Base-by-base conservation (phyloP, 1,139 yeast genomes). In the Scheffersomyces titani region DNA sequence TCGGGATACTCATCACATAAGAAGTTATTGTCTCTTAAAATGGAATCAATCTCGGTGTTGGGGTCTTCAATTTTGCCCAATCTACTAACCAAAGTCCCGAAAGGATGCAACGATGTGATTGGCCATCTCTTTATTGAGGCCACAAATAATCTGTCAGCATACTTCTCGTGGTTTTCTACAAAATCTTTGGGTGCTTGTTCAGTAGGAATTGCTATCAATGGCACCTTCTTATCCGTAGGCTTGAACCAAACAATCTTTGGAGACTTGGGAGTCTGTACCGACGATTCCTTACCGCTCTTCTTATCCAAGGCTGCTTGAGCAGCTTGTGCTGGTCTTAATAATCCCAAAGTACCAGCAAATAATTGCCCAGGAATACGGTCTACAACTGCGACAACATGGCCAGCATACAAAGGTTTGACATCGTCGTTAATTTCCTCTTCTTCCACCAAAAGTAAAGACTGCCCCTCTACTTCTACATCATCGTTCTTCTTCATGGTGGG, bases 81-180 rank as follows among this genome's bases (percentile, higher is more conserved):
- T 66, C 90, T 92, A 55, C 93, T 91, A 44, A 93, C 89, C 60
- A 94, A 79, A 40, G 97, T 93, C 66, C 99, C 99, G 68, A 94
- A 94, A 3, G 99, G 99, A 77, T 94, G 99, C 71, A 94, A 83
- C 0, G 98, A 93, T 19, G 99, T 94, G 73, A 94, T 94, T 70
- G 99, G 99, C 99, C 99, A 94, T 74, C 99, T 88, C 72, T 94
- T 94, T 66, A 94, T 94, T 3, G 97, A 90, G 0, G 98, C 98
- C 60, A 94, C 96, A 69, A 94, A 94, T 55, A 92, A 77, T 65
- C 89, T 90, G 69, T 91, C 87, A 0, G 91, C 82, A 66, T 94
- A 94, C 55, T 80, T 82, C 57, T 90, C 97, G 63, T 92, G 97
- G 66, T 92, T 92, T 62, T 92, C 97, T 50, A 94, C 96, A 75